Conservation (phyloP, 2,329 filamentous ascomycete species). For the Xylariaceae sp. region DNA sequence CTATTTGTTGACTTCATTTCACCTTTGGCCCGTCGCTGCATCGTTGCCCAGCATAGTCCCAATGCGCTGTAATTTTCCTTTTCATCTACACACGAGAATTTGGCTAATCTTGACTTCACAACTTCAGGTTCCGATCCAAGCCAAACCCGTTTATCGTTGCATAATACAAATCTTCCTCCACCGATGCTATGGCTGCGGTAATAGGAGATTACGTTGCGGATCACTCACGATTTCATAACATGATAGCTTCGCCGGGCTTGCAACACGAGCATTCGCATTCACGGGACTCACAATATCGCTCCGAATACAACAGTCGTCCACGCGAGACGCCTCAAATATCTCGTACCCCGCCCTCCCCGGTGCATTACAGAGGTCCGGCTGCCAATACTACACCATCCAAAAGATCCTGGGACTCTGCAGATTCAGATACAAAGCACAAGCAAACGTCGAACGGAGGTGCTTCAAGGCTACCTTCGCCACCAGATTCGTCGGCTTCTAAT, state of each 20-base stretch:
- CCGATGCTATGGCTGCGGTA: constrained; percentile 55
- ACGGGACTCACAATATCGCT: constrained; percentile 37
- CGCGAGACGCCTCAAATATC: constrained; percentile 21
- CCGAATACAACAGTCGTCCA: constrained; percentile 32
- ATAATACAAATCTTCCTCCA: background rate
- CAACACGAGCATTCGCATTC: constrained; percentile 43
- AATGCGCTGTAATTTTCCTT: too few species aligned
- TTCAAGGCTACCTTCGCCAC: constrained; percentile 50
- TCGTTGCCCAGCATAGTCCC: too few species aligned
- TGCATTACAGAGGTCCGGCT: constrained; percentile 18
- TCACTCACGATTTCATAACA: constrained; percentile 65
- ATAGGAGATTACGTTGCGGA: constrained; percentile 71
- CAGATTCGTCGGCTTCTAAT: constrained; percentile 48
- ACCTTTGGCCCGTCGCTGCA: too few species aligned
- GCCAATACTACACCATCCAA: constrained; percentile 23
- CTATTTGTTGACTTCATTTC: too few species aligned
- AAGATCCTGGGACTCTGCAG: constrained; percentile 25
- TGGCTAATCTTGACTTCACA: too few species aligned
- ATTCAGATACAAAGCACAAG: constrained; percentile 15
- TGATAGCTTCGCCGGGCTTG: constrained; percentile 52
- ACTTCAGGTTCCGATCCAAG: too few species aligned
- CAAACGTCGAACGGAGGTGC: constrained; percentile 33
- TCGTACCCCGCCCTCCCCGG: constrained; percentile 19
- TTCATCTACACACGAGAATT: too few species aligned
- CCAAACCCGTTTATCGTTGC: too few species aligned